These are phyloP conservation scores for Aphanomyces invadans DNA, from an alignment of 352 stramenopile species.

Conservation along the genomic window DNA sequence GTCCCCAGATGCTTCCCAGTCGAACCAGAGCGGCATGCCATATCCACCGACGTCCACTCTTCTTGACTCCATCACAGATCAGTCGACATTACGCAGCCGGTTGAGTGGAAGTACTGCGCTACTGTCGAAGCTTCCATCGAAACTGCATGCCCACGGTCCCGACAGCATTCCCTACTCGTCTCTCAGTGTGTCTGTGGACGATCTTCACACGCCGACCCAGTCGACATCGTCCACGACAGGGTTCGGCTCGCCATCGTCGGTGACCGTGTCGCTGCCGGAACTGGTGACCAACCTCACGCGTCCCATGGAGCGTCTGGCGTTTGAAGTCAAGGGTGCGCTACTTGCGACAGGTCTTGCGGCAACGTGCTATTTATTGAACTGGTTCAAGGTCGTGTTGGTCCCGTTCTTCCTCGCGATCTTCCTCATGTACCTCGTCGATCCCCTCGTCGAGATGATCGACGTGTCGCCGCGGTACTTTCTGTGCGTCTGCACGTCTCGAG, in stretches of 20 bases:
- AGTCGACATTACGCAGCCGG: background rate
- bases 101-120: background rate
- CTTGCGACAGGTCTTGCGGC: slow-evolving; percentile 71
- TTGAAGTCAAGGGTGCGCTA: slow-evolving; percentile 77
- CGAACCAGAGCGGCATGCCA: background rate
- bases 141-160: background rate
- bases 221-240: background rate
- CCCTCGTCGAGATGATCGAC: slow-evolving; percentile 81
- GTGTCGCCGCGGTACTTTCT: slow-evolving; percentile 83
- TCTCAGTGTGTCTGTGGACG: background rate
- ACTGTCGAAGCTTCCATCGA: background rate
- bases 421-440: slow-evolving; percentile 81
- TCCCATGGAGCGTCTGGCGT: slow-evolving; percentile 57
- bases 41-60: background rate
- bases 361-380: slow-evolving; percentile 72
- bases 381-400: slow-evolving; percentile 77
- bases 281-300: slow-evolving; percentile 52
- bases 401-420: slow-evolving; percentile 86
- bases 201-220: background rate
- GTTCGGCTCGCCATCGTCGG: background rate
- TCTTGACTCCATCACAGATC: background rate
- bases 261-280: slow-evolving; percentile 38
- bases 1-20: background rate
- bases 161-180: slow-evolving; percentile 19
- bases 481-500: slow-evolving; percentile 72